Evolutionary conservation across 1,284 basidiomycete species (phyloP).

Genomic region (Ganoderma meredithae): DNA sequence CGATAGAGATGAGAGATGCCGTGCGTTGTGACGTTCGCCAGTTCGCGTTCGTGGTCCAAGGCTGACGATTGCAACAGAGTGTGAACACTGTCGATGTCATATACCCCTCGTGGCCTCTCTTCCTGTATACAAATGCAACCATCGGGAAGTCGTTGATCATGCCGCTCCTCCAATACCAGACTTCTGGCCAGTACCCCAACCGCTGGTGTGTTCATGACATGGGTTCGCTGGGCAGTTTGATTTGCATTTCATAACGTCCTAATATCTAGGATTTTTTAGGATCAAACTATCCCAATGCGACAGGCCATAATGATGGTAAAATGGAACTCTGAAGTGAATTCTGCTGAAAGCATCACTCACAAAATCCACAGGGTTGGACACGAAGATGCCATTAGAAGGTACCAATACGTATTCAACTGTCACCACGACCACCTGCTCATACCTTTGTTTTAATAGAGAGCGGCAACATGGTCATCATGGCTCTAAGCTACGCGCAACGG

Average conservation of each 20-base stretch:
- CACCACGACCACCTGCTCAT: too few relatives aligned
- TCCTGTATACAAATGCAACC: conserved; percentile 67
- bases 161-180: conserved; percentile 71
- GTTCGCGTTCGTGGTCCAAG: not conserved
- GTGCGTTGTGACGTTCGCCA: conserved; percentile 45
- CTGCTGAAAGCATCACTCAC: conserved; percentile 1
- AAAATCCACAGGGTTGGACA: conserved; percentile 50
- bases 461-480: conserved; percentile 81
- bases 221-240: conserved; percentile 42
- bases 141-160: conserved; percentile 68
- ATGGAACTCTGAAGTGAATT: not conserved
- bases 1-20: conserved; percentile 68
- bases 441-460: conserved; percentile 53
- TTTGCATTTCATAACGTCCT: not conserved
- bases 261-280: conserved; percentile 38
- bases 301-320: conserved; percentile 65
- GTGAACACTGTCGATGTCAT: conserved; percentile 81
- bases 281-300: conserved; percentile 53
- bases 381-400: conserved; percentile 70
- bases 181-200: conserved; percentile 69
- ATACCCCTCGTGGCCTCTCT: conserved; percentile 71
- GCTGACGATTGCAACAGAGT: conserved; percentile 49
- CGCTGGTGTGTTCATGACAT: conserved; percentile 71
- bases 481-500: conserved; percentile 70
- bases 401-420: not conserved